Conservation (phyloP, 129 eudicot genomes). For the Ambrosia trifida region DNA sequence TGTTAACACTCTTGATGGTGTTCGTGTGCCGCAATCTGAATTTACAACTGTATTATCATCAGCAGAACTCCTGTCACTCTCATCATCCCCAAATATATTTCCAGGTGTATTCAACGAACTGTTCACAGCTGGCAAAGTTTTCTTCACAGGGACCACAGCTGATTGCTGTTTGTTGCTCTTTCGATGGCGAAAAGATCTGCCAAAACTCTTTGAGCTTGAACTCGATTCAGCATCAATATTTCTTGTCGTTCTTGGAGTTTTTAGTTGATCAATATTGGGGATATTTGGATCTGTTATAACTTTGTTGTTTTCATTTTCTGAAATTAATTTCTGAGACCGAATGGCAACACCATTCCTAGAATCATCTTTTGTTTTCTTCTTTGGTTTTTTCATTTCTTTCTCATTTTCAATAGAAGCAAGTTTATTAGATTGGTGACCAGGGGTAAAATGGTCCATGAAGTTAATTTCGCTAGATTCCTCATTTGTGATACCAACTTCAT, state of each 20-base stretch:
- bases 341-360: conserved; percentile 7
- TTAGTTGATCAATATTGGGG: conserved; percentile 14
- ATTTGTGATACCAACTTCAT: conserved; percentile 26
- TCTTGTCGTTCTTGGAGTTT: conserved; percentile 25
- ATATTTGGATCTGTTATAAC: conserved; percentile 30
- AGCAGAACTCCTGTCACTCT: conserved; percentile 49
- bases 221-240: conserved; percentile 26
- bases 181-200: conserved; percentile 23
- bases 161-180: conserved; percentile 29
- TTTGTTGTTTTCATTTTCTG: conserved; percentile 30
- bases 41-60: conserved; percentile 37
- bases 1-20: conserved; percentile 52
- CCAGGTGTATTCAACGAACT: conserved; percentile 44
- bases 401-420: conserved; percentile 15
- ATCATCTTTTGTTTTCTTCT: conserved; percentile 32
- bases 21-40: conserved; percentile 51
- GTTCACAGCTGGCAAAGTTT: conserved; percentile 29
- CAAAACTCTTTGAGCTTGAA: conserved; percentile 38
- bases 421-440: conserved; percentile 32
- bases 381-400: conserved; percentile 29
- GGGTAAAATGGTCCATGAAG: conserved; percentile 52
- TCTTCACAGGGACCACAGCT: conserved; percentile 20
- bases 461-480: conserved; percentile 38
- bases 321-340: conserved; percentile 26
- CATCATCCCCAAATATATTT: conserved; percentile 47